Percentiles rank a stretch among this genome's conserved stretches.
Evolutionary conservation across 2,329 filamentous ascomycete genomes (phyloP).

Genomic region (Sclerotinia nivalis): DNA sequence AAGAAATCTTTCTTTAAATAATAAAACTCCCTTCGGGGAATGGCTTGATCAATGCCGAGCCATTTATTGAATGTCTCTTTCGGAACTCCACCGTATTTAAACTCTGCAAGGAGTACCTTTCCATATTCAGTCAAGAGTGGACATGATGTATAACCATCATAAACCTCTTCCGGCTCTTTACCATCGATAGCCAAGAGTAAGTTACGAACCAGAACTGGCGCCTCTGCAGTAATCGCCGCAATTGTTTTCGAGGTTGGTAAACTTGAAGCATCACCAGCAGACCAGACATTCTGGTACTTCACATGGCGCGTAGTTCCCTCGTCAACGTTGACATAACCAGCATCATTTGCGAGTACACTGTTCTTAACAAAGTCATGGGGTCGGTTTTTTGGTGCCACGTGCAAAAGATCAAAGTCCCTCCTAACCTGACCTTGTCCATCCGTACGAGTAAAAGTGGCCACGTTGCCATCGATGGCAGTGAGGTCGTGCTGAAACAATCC

Average conservation of each 20-base stretch:
- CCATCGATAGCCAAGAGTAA: conserved; percentile 49
- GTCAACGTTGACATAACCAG: conserved; percentile 60
- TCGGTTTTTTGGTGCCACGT: conserved; percentile 60
- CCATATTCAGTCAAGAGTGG: conserved; percentile 57
- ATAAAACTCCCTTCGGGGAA: conserved; percentile 59
- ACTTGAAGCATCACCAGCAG: conserved; percentile 58
- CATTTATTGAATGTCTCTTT: conserved; percentile 61
- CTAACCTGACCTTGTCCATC: conserved; percentile 47
- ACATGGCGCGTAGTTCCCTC: conserved; percentile 54
- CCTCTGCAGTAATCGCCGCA: conserved; percentile 54
- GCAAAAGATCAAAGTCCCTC: conserved; percentile 55
- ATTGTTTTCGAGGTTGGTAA: conserved; percentile 59
- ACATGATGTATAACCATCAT: conserved; percentile 59
- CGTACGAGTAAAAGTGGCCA: conserved; percentile 51
- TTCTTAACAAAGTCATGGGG: conserved; percentile 56
- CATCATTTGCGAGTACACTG: conserved; percentile 55
- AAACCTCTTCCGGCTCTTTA: conserved; percentile 47
- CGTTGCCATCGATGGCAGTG: conserved; percentile 53
- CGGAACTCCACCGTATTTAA: conserved; percentile 63
- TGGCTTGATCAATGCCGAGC: conserved; percentile 58
- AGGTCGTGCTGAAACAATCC: conserved; percentile 60
- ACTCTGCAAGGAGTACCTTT: conserved; percentile 64
- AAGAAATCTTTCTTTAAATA: conserved; percentile 68
- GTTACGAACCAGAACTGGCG: conserved; percentile 53
- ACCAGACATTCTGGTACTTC: conserved; percentile 59